Evolutionary conservation across 2,329 filamentous ascomycete genomes (phyloP), one percentile per base, ranked within the genome.

Genomic region (Penicillium verrucosum): DNA sequence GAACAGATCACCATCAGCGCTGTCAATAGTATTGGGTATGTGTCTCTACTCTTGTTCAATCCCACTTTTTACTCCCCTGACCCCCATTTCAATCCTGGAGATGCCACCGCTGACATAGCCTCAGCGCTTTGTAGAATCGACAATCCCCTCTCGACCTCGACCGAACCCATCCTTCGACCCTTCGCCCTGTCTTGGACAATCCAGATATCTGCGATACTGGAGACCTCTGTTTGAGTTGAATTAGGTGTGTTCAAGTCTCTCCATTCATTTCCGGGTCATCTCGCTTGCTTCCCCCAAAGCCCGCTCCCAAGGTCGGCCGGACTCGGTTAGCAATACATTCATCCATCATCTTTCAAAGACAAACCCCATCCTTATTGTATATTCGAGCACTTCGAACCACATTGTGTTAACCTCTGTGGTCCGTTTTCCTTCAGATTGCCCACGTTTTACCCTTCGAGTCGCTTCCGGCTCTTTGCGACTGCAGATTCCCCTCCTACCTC

Each of bases 61-160:
- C 57, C 57, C 40, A 25, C 45, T 56, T 38, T 55, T 42, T 48
- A 51, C 55, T 61, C 51, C 58, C 61, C 60, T 62, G 51, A 51
- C 58, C 61, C 61, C 65, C 58, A 48, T 63, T 59, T 66, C 58
- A 56, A 56, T 63, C 66, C 64, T 64, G 64, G 61, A 65, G 65
- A 71, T 70, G 65, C 64, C 71, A 73, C 64, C 71, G 71, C 73
- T 75, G 70, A 75, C 71, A 67, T 69, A 66, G 66, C 68, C 68
- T 65, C 68, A 71, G 65, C 70, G 68, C 72, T 72, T 72, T 64
- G 64, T 71, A 70, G 68, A 68, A 65, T 65, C 65, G 64, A 63
- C 65, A 65, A 61, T 60, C 60, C 62, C 62, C 61, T 64, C 61
- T 56, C 64, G 60, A 65, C 60, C 59, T 60, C 59, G 46, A 60